Conservation (phyloP, 2,329 filamentous ascomycete genomes). For the Pseudocercospora cruenta region DNA sequence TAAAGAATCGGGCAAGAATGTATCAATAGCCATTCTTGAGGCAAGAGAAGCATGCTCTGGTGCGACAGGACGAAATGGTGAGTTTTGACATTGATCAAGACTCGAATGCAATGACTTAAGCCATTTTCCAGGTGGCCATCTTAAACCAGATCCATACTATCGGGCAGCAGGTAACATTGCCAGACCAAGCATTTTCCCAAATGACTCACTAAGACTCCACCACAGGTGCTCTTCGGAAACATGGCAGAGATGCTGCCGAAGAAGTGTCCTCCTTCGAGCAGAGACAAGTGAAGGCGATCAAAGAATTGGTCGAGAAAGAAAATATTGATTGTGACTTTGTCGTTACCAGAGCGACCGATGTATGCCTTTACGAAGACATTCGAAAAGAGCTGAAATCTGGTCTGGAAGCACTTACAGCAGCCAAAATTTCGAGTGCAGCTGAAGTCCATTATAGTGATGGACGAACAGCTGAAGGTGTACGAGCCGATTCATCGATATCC, state of each 20-base stretch:
- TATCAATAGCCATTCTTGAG: conserved; percentile 32
- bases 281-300: conserved; percentile 40
- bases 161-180: conserved; percentile 31
- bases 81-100: not conserved
- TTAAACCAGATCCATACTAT: conserved; percentile 43
- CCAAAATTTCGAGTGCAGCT: conserved; percentile 33
- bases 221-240: conserved; percentile 27
- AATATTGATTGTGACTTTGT: conserved; percentile 52
- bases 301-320: conserved; percentile 44
- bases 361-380: conserved; percentile 40
- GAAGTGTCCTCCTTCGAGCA: conserved; percentile 41
- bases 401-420: conserved; percentile 38
- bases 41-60: conserved; percentile 35
- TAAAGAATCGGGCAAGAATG: not conserved
- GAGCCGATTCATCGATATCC: not conserved
- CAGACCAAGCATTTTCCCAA: too few species aligned
- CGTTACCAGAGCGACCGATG: conserved; percentile 46
- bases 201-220: too few species aligned
- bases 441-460: conserved; percentile 37
- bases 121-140: conserved; percentile 32
- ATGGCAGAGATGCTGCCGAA: conserved; percentile 38
- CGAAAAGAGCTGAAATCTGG: conserved; percentile 33
- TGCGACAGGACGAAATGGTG: conserved; percentile 36
- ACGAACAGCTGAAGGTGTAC: conserved; percentile 38
- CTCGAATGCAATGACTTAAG: not conserved